These are phyloP conservation scores for Penicillium simplicissimum DNA, from an alignment of 495 filamentous ascomycete species.

Conservation along the genomic window DNA sequence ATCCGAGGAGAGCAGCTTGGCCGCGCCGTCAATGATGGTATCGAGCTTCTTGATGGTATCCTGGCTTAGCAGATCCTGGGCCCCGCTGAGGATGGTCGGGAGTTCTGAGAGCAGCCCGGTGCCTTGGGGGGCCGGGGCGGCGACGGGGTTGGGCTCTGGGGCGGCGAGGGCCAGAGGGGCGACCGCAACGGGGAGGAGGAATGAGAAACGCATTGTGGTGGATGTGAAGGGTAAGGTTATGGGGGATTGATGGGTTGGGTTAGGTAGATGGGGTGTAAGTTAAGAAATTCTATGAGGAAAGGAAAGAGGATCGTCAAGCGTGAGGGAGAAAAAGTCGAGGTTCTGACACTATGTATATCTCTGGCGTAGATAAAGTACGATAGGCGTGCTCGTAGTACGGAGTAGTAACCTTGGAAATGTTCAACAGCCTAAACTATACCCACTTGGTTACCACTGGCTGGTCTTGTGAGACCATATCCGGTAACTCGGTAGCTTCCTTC, in stretches of 20 bases:
- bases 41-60: slow-evolving; percentile 47
- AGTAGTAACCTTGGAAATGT: no score
- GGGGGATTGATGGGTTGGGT: not conserved
- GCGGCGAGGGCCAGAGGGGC: slow-evolving; percentile 38
- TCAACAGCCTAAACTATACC: not conserved
- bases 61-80: slow-evolving; percentile 36
- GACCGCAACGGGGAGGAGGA: slow-evolving; percentile 33
- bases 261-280: not conserved
- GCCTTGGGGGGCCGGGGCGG: slow-evolving; percentile 22
- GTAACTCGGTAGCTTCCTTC: not conserved
- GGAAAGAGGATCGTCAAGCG: not conserved
- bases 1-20: slow-evolving; percentile 31
- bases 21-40: slow-evolving; percentile 36
- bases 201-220: slow-evolving; percentile 31
- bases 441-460: not conserved
- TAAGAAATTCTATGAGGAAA: not conserved
- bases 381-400: not conserved
- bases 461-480: slow-evolving; percentile 3
- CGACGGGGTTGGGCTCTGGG: slow-evolving; percentile 35
- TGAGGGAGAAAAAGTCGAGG: not conserved
- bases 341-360: not conserved
- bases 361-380: not conserved
- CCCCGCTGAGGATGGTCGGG: slow-evolving; percentile 26
- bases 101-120: slow-evolving; percentile 31
- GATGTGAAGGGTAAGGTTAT: not conserved